Base-by-base conservation (phyloP, 2,329 filamentous ascomycete species). In the Fusarium annulatum region DNA sequence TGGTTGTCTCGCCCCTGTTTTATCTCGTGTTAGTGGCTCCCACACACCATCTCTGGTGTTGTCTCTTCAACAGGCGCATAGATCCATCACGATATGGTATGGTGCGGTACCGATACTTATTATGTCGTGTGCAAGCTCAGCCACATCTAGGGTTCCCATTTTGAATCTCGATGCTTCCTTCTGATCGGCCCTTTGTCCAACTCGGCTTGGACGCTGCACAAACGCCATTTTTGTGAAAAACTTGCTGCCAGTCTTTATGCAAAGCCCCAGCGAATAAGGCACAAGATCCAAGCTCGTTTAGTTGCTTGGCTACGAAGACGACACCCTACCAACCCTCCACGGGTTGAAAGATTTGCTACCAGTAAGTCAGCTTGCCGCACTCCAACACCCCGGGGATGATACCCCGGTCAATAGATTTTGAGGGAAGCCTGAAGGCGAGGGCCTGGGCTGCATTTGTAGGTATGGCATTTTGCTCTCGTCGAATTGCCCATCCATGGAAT, bases 11-110 rank as follows among this genome's bases (percentile, higher is more conserved):
- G 55, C 62, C 73, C 67, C 67, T 77, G 67, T 66, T 70, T 72
- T 72, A 67, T 76, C 77, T 79, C 79, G 79, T 80, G 78, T 80
- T 79, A 71, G 79, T 79, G 77, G 78, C 74, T 72, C 76, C 73
- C 64, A 69, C 78, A 78, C 79, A 80, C 79, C 79, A 74, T 74
- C 77, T 74, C 71, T 42, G 48, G 38, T 33, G 39, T 60, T 48
- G 34, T 45, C 48, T 53, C 64, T 48, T 52, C 36, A 48, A 48
- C 59, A 64, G 30, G 23, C 43, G 18, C 43, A 46, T 46, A 28
- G n/a, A 23, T 57, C 49, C 53, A 39, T 60, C 39, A 41, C 26
- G 9, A 30, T 30, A 30, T 30, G 28, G 28, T 48, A 36, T 18
- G 15, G 63, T 58, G 42, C 26, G 34, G 46, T 58, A 67, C 53